Base-by-base conservation (phyloP, 306 rosid genomes). In the Lupinus albus region DNA sequence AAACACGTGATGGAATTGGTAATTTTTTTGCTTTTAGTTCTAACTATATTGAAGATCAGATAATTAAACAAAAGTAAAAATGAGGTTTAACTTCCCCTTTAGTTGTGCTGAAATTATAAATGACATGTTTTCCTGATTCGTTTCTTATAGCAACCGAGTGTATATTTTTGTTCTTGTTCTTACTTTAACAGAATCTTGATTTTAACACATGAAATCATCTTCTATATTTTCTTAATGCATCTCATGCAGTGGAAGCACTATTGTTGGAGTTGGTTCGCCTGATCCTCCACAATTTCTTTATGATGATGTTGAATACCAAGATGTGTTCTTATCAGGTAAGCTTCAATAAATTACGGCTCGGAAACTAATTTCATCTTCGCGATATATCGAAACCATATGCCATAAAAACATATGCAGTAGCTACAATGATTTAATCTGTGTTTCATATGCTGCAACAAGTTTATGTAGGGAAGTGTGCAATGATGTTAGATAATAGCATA, bases 221-320 rank as follows among this genome's bases (percentile, higher is more conserved):
- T 54, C 63, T 20, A 4, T 48, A 52, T 56, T 76, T 67, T 61
- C 75, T 77, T 53, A 74, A 65, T 64, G 33, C 73, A 38, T 51
- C 63, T 82, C 74, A 64, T 84, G 82, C 90, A 89, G 98, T 78
- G 98, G 98, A 82, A 93, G 98, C 85, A 93, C 98, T 48, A 93
- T 93, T 48, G 97, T 93, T 55, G 98, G 97, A 33, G 75, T 93
- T 75, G 98, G 98, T 74, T 89, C 90, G n/a, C 96, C 97, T 21
- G 96, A 93, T 82, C 98, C 98, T 77, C 98, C 98, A 38, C 91
- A 89, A 52, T 93, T 93, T 73, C 11, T 93, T 51, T 88, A 89
- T 49, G 89, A 90, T 6, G 97, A 93, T 2, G 89, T 83, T 35
- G 96, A 91, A 68, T 86, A 84, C 61, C 76, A 68, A 68, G 90